Evolutionary conservation across 441 rosid genomes (phyloP), one percentile per base, ranked within the genome.

Genomic region (Brassica hybrid): DNA sequence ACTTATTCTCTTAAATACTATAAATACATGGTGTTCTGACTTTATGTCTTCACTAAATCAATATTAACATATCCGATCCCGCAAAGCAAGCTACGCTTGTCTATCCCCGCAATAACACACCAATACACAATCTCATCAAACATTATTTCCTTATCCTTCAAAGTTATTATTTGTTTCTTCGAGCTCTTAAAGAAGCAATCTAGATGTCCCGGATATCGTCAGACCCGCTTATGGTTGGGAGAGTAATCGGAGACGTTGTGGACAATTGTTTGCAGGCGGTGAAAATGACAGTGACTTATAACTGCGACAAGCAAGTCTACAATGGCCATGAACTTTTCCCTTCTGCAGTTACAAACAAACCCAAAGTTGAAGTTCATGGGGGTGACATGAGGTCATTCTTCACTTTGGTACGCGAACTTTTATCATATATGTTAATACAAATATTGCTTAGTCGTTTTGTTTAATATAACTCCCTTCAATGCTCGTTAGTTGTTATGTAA

Each of bases 371-470:
- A 65, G 94, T 95, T 38, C 90, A 83, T 75, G 98, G 94, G 0
- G 96, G 89, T 58, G 99, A 95, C 64, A 81, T 95, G 96, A 88
- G 98, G 79, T 90, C 97, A 25, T 93, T 93, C 72, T 95, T 93
- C 86, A 95, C 99, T 50, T 90, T 95, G 94, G 98, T 94, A 89
- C 41, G 59, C 32, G 1, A 5, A 34, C 17, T 13, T 52, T 72
- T 12, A 6, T 4, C 38, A 9, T 52, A 21, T 56, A 69, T 43
- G 27, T 58, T 19, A 1, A 56, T 17, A 57, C 61, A 57, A 57
- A 58, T 18, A 58, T 58, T 27, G 65, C 18, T 60, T 60, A 25
- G 8, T 6, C 32, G 16, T 21, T 58, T 58, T 11, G 8, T 12
- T 58, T 58, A 21, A 58, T 21, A 58, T 21, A 23, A 21, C 32